Conservation (phyloP, 306 rosid species). For the Rosa multiflora region DNA sequence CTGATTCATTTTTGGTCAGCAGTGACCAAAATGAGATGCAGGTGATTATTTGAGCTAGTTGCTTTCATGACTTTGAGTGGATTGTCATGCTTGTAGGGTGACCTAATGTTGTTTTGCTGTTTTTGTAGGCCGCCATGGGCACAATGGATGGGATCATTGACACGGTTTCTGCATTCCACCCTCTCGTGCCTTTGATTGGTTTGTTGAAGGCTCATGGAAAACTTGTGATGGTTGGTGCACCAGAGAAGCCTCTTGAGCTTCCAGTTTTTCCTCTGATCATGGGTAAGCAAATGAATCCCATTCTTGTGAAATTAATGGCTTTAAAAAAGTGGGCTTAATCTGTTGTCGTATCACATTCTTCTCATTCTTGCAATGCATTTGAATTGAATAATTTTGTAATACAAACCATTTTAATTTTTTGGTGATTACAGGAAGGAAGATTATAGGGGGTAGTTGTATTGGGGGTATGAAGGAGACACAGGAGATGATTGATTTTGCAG, state of each 20-base stretch:
- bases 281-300: slow-evolving; percentile 31
- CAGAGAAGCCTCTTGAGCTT: slow-evolving; percentile 30
- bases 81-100: not conserved
- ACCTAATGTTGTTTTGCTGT: not conserved
- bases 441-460: slow-evolving; percentile 33
- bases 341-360: not conserved
- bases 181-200: slow-evolving; percentile 23
- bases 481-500: slow-evolving; percentile 58
- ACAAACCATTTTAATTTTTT: not conserved
- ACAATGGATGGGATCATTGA: slow-evolving; percentile 50
- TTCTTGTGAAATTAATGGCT: not conserved
- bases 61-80: not conserved
- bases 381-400: not conserved
- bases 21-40: slow-evolving; percentile 37
- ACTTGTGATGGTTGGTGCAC: slow-evolving; percentile 42
- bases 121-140: slow-evolving; percentile 29
- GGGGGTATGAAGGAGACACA: slow-evolving; percentile 36
- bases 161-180: slow-evolving; percentile 34
- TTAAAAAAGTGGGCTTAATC: not conserved
- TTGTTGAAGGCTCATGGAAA: slow-evolving; percentile 35
- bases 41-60: slow-evolving; percentile 8
- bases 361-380: not conserved
- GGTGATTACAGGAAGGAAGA: slow-evolving; percentile 11
- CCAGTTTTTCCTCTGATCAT: slow-evolving; percentile 29
- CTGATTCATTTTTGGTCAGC: slow-evolving; percentile 48